Base-by-base conservation (phyloP, 805 yeast genomes). In the Hanseniaspora guilliermondii region DNA sequence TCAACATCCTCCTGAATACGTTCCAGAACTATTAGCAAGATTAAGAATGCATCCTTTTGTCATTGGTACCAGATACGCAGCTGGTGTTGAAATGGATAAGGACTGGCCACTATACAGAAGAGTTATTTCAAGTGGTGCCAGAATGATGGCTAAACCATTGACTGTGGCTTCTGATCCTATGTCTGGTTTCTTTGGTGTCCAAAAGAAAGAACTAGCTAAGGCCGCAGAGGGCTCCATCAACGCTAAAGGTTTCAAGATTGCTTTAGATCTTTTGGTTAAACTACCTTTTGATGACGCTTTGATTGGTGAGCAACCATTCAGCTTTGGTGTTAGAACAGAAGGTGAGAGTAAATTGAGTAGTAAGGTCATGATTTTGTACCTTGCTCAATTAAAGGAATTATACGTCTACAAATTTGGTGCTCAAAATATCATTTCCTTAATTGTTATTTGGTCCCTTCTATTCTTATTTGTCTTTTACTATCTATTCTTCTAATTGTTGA, bases 91-190 rank as follows among this genome's bases (percentile, higher is more conserved):
- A 57, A 74, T 75, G 54, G 79, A 75, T 60, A 74, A 74, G 61
- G 76, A 74, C 59, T 75, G 79, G 79, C 78, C 78, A 35, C 60
- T 75, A 53, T 70, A 73, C 65, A 70, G 79, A 58, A 71, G 78
- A 60, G 70, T 75, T 36, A 74, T 75, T 53, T 70, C 75, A 36
- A 66, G 73, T 3, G 76, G 77, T 55, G 79, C 79, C 14, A 70
- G 79, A 60, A 61, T 70, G 60, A 61, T 75, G 62, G 78, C 78
- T 16, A 70, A 68, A 59, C 79, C 79, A 24, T 65, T 75, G 57
- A 75, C 79, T 21, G 62, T 70, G n/a, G 78, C 76, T 16, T 71
- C 75, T 49, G 79, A 75, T 60, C 79, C 79, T 58, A 75, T 75
- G 79, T 69, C 74, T 60, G 79, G 79, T 16, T 75, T 73, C 62